Percentiles rank a stretch among this genome's conserved stretches.
Conservation (phyloP, 495 filamentous ascomycete species). For the Penicillium pulvis region DNA sequence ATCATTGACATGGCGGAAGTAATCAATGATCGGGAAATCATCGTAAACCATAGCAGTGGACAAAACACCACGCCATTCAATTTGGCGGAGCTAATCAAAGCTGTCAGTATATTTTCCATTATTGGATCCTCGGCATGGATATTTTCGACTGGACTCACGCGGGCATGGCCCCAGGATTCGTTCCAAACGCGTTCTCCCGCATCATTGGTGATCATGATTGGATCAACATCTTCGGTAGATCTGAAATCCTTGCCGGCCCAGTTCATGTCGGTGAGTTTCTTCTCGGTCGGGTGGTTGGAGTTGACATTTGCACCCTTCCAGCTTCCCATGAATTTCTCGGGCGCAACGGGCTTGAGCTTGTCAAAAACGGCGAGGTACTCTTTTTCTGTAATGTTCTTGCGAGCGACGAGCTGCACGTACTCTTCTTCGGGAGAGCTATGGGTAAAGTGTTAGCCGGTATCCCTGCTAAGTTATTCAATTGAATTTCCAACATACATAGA, state of each 20-base stretch:
- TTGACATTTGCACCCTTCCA: conserved; percentile 32
- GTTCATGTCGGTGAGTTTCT: conserved; percentile 16
- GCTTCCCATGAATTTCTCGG: conserved; percentile 19
- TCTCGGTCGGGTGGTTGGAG: conserved; percentile 26
- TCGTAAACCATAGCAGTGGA: conserved; percentile 35
- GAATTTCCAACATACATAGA: background rate
- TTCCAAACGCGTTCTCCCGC: conserved; percentile 15
- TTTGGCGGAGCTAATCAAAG: conserved; percentile 23
- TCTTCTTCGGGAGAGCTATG: conserved; percentile 20
- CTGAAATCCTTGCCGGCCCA: conserved; percentile 34
- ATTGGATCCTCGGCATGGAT: no score
- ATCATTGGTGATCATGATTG: conserved; percentile 26
- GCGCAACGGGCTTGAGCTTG: conserved; percentile 17
- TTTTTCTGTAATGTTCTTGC: conserved; percentile 9
- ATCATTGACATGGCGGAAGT: conserved; percentile 31
- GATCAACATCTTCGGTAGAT: conserved; percentile 32
- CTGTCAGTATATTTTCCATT: background rate
- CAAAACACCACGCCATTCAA: conserved; percentile 24
- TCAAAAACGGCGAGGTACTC: conserved; percentile 20
- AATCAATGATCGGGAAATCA: conserved; percentile 32
- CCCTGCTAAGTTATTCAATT: background rate
- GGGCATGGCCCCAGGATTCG: conserved; percentile 20
- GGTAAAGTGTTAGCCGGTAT: background rate
- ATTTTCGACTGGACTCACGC: conserved; percentile 8
- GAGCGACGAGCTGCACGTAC: conserved; percentile 15